phyloP scores from a whole-genome alignment of 163 green algal genomes.

The Chloromonas sp. region DNA sequence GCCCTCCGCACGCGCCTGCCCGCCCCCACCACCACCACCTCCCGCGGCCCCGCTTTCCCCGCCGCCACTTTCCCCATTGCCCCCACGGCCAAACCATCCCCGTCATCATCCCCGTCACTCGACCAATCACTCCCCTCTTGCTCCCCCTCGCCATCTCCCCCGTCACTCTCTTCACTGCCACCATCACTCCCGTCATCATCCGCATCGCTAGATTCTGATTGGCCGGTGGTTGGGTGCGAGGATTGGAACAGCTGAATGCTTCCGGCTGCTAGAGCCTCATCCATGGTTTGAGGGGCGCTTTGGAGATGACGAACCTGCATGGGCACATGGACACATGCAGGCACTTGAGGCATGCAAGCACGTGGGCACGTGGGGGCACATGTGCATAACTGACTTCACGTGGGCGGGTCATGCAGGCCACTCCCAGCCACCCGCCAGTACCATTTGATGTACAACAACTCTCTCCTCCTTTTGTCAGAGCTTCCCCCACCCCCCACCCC shows the following conservation, averaged over 20 bases:
- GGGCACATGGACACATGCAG: neutral
- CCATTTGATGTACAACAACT: too few species aligned
- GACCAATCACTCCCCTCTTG: slow-evolving; percentile 2
- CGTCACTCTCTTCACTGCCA: slow-evolving; percentile 14
- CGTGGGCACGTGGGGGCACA: too few species aligned
- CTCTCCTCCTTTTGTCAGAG: too few species aligned
- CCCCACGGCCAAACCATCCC: slow-evolving; percentile 21
- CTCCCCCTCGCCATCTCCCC: slow-evolving; percentile 8
- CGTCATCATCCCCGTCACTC: slow-evolving; percentile 22
- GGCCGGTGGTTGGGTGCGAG: too few species aligned
- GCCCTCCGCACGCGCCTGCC: slow-evolving; percentile 53
- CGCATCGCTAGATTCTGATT: neutral
- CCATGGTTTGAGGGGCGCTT: slow-evolving; percentile 43
- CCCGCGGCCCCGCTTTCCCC: slow-evolving; percentile 15
- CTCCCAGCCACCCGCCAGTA: too few species aligned
- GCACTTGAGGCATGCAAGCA: too few species aligned
- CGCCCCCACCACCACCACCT: neutral
- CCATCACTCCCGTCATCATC: slow-evolving; percentile 19
- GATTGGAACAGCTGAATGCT: slow-evolving; percentile 63
- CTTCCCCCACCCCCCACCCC: too few species aligned
- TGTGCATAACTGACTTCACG: too few species aligned
- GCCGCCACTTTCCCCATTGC: neutral
- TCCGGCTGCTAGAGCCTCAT: slow-evolving; percentile 63
- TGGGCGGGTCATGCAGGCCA: too few species aligned
- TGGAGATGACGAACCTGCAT: slow-evolving; percentile 55